phyloP scores from a whole-genome alignment of 2,329 filamentous ascomycete species.

The Lithohypha guttulata region DNA sequence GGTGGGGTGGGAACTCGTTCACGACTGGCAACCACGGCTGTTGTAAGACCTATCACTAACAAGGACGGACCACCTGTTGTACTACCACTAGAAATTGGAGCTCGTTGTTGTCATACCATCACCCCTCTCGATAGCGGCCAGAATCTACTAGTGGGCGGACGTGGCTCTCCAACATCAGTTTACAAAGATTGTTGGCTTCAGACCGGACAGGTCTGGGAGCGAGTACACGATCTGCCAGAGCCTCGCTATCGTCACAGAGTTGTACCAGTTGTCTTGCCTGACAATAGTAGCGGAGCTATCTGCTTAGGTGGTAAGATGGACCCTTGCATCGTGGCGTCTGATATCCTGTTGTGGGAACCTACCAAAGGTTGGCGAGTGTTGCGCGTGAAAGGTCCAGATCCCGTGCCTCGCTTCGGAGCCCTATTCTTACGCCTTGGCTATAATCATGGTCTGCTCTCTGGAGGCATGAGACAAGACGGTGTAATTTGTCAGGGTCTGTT shows the following conservation, averaged over 20 bases:
- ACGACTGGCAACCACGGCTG: constrained; percentile 37
- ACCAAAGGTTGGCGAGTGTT: constrained; percentile 42
- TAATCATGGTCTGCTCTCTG: constrained; percentile 54
- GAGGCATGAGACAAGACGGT: constrained; percentile 59
- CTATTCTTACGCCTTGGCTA: constrained; percentile 32
- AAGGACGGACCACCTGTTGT: constrained; percentile 36
- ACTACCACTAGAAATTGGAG: constrained; percentile 30
- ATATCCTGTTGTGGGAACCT: constrained; percentile 46
- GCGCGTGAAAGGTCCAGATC: constrained; percentile 26
- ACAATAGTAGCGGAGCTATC: constrained; percentile 38
- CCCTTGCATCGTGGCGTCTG: constrained; percentile 37
- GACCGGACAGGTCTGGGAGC: constrained; percentile 52
- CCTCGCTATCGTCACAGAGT: constrained; percentile 67
- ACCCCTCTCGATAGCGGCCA: constrained; percentile 51
- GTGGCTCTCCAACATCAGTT: constrained; percentile 61
- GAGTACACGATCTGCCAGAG: constrained; percentile 53
- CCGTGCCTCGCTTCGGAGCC: constrained; percentile 47
- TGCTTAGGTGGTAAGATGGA: constrained; percentile 53
- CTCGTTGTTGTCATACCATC: constrained; percentile 64
- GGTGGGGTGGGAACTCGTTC: constrained; percentile 36
- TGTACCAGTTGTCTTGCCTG: constrained; percentile 32
- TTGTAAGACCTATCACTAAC: constrained; percentile 39
- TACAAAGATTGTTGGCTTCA: constrained; percentile 68
- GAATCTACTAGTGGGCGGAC: constrained; percentile 62
- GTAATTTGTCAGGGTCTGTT: constrained; percentile 52